These are phyloP conservation scores for Lathyrus tuberosus DNA, from an alignment of 306 rosid species.

Conservation along the genomic window DNA sequence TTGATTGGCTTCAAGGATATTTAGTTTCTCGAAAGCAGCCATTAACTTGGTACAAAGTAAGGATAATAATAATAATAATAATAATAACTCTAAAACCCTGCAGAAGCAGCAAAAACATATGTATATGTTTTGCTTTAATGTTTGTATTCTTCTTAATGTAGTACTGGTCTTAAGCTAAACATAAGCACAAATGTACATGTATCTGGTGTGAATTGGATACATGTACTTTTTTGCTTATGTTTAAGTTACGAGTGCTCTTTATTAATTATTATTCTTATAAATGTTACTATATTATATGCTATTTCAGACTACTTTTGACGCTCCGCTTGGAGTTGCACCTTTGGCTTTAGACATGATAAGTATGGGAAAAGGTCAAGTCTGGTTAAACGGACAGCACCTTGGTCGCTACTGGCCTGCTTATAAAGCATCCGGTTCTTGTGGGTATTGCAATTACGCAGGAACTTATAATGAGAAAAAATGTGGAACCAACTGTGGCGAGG, in stretches of 20 bases:
- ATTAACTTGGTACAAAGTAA: conserved; percentile 94
- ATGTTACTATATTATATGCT: conserved; percentile 3
- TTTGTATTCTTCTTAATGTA: not conserved
- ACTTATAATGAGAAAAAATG: conserved; percentile 80
- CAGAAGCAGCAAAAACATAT: conserved; percentile 1
- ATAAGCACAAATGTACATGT: not conserved
- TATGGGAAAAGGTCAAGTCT: conserved; percentile 97
- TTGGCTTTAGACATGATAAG: conserved; percentile 86
- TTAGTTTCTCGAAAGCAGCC: conserved; percentile 75
- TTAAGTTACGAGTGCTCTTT: not conserved
- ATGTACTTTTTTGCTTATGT: not conserved
- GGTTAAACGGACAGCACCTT: conserved; percentile 82
- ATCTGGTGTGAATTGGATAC: not conserved
- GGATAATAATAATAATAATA: conserved; percentile 47
- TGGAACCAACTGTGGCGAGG: conserved; percentile 71
- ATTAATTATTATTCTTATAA: conserved; percentile 1
- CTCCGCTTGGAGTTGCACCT: conserved; percentile 87
- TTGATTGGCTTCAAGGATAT: conserved; percentile 85
- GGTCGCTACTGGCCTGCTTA: conserved; percentile 99
- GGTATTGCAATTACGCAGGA: conserved; percentile 72
- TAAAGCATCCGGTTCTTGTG: conserved; percentile 85
- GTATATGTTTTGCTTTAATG: conserved; percentile 21
- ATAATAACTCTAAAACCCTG: conserved; percentile 27
- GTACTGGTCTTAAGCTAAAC: too few relatives aligned
- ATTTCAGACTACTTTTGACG: conserved; percentile 80